phyloP scores from a whole-genome alignment of 208 protist species.

The Trypanosoma boissoni region DNA sequence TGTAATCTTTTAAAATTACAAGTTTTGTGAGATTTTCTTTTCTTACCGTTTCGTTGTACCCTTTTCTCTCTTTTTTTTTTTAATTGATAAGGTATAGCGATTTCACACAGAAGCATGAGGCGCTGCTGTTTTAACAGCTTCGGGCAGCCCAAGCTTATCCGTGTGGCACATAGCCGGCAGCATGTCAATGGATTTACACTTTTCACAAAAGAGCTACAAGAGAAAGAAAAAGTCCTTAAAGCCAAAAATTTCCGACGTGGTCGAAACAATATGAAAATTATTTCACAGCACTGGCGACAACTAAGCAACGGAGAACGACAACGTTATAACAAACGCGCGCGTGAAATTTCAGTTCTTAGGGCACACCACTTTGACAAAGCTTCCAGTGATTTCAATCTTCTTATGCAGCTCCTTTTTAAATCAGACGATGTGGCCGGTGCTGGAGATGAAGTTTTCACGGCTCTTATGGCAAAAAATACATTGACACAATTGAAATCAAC shows the following conservation, averaged over 20 bases:
- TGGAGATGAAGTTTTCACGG: slow-evolving; percentile 48
- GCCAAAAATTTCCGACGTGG: slow-evolving; percentile 32
- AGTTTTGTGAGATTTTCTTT: too few relatives aligned
- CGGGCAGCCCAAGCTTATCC: background rate
- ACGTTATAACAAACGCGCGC: slow-evolving; percentile 46
- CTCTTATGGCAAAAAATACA: slow-evolving; percentile 48
- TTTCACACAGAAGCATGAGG: slow-evolving; percentile 14
- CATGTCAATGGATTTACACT: slow-evolving; percentile 66
- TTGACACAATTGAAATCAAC: slow-evolving; percentile 35
- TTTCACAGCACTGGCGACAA: slow-evolving; percentile 40
- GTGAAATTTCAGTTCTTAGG: slow-evolving; percentile 23
- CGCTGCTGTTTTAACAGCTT: slow-evolving; percentile 19
- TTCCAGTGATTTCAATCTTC: slow-evolving; percentile 65
- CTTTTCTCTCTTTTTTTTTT: background rate
- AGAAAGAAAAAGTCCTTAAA: slow-evolving; percentile 27
- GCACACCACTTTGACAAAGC: slow-evolving; percentile 31
- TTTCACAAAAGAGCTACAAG: slow-evolving; percentile 41
- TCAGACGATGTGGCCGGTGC: slow-evolving; percentile 32
- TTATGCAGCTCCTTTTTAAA: slow-evolving; percentile 53
- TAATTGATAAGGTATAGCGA: slow-evolving; percentile 1
- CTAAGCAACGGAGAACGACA: slow-evolving; percentile 24
- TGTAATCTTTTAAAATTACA: too few relatives aligned
- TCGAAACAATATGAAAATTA: slow-evolving; percentile 37
- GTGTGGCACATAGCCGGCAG: slow-evolving; percentile 25
- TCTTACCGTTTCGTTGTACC: background rate